Evolutionary conservation across 179 eudicot species (phyloP).

Genomic region (Spinacia oleracea): DNA sequence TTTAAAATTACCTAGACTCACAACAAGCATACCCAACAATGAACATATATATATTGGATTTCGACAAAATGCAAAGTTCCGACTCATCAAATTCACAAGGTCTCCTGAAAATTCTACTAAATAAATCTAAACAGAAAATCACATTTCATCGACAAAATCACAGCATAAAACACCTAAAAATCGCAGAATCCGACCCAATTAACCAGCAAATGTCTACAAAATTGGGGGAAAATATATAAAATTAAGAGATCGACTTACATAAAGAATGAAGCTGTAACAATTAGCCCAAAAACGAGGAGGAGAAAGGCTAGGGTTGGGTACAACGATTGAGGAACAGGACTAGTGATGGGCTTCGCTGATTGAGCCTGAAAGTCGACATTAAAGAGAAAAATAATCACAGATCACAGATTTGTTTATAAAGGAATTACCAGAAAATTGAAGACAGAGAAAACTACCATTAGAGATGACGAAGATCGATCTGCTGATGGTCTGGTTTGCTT

Average conservation of each 20-base stretch:
- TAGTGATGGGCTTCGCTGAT: conserved; percentile 60
- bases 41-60: not conserved
- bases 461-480: not conserved
- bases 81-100: not conserved
- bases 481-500: not conserved
- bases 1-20: too few relatives aligned
- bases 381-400: not conserved
- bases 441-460: conserved; percentile 14
- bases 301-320: conserved; percentile 73
- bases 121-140: not conserved
- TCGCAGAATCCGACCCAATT: not conserved
- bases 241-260: conserved; percentile 48
- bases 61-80: not conserved
- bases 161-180: not conserved
- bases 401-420: not conserved
- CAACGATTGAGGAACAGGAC: conserved; percentile 67
- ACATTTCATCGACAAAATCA: not conserved
- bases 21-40: too few relatives aligned
- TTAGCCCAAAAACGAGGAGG: conserved; percentile 68
- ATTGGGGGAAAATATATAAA: not conserved
- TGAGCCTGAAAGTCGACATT: conserved; percentile 37
- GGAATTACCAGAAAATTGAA: not conserved
- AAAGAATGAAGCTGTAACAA: conserved; percentile 78
- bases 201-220: not conserved
- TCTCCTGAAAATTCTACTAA: not conserved